phyloP scores from a whole-genome alignment of 176 grass and related monocot genomes.

The Eleusine coracana region DNA sequence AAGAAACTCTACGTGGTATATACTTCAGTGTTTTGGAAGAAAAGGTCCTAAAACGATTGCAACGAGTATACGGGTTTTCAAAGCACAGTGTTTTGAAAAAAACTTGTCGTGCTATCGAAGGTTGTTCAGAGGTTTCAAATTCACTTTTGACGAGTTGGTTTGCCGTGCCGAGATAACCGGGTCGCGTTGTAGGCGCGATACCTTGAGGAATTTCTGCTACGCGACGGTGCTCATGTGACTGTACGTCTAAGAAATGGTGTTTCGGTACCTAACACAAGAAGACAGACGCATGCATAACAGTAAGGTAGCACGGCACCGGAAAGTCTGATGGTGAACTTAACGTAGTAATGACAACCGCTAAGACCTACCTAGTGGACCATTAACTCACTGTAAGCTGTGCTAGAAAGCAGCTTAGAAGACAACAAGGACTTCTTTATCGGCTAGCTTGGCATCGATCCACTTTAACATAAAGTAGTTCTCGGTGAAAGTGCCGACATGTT shows the following conservation, averaged over 20 bases:
- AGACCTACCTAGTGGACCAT: slow-evolving; percentile 12
- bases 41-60: too few relatives aligned
- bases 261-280: neutral
- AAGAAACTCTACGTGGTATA: too few relatives aligned
- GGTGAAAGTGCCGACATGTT: neutral
- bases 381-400: neutral
- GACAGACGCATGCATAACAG: neutral
- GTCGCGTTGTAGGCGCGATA: neutral
- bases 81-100: too few relatives aligned
- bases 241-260: too few relatives aligned
- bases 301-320: neutral
- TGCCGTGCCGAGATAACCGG: neutral
- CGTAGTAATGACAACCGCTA: slow-evolving; percentile 2
- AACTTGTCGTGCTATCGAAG: neutral
- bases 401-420: neutral
- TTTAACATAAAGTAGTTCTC: neutral
- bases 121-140: neutral
- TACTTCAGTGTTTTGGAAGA: too few relatives aligned
- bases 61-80: neutral
- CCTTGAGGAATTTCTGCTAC: neutral
- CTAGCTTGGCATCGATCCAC: neutral
- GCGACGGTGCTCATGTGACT: neutral
- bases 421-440: neutral
- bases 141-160: neutral
- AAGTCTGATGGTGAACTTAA: slow-evolving; percentile 13